Percentiles rank a stretch among this genome's conserved stretches.
phyloP scores from a whole-genome alignment of 495 filamentous ascomycete species.

The Hypoxylon fragiforme region DNA sequence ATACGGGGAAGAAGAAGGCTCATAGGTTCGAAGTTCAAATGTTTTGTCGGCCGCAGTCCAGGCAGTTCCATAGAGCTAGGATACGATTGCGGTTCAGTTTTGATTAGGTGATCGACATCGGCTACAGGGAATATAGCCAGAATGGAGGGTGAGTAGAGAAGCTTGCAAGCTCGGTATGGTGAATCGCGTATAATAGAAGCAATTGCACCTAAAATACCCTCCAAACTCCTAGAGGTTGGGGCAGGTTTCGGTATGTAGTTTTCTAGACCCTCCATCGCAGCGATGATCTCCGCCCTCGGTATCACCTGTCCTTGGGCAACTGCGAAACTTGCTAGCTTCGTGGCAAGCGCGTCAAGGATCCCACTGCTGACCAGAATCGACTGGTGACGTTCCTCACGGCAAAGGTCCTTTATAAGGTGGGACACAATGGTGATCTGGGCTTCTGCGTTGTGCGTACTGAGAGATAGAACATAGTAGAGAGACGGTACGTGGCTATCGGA shows the following conservation, averaged over 20 bases:
- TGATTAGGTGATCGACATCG: constrained; percentile 33
- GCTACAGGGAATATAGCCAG: constrained; percentile 66
- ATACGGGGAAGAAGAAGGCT: constrained; percentile 30
- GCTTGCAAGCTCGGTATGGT: constrained; percentile 71
- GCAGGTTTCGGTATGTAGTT: constrained; percentile 59
- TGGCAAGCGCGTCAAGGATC: constrained; percentile 78
- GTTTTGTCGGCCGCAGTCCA: constrained; percentile 27
- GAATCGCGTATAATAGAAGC: constrained; percentile 79
- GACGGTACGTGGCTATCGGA: constrained; percentile 57
- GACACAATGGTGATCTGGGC: constrained; percentile 70
- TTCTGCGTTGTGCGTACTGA: constrained; percentile 53
- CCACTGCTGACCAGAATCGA: constrained; percentile 67
- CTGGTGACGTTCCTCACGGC: constrained; percentile 69
- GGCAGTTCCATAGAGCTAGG: constrained; percentile 27
- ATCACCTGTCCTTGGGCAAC: constrained; percentile 67
- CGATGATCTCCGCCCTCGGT: constrained; percentile 55
- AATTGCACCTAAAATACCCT: constrained; percentile 77
- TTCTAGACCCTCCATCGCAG: constrained; percentile 46
- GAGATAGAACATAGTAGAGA: constrained; percentile 66
- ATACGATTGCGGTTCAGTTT: constrained; percentile 8
- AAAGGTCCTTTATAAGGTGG: constrained; percentile 65
- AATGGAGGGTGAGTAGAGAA: constrained; percentile 78
- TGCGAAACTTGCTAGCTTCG: constrained; percentile 74
- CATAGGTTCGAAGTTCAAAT: constrained; percentile 29
- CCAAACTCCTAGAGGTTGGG: constrained; percentile 60